Evolutionary conservation across 129 eudicot genomes (phyloP), one percentile per base, ranked within the genome.

Genomic region (Cynara cardunculus): DNA sequence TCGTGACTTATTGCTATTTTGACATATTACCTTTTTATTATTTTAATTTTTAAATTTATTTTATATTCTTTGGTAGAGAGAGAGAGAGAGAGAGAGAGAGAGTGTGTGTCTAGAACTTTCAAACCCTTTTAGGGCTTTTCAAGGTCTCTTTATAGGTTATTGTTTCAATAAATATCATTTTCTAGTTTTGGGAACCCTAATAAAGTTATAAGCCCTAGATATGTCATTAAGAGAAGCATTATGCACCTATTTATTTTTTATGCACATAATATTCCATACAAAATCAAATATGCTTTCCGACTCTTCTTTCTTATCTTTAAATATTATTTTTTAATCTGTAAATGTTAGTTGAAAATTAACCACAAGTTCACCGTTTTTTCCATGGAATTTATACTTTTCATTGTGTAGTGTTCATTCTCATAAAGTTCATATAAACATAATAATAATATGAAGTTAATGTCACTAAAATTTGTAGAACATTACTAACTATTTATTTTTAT

Each of bases 91-190:
- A n/a, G n/a, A n/a, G n/a, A n/a, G n/a, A n/a, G n/a, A n/a, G n/a
- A n/a, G n/a, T n/a, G n/a, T n/a, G 44, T 6, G 9, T 81, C 84
- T 74, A 65, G 75, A 81, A 81, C 61, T 65, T 81, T 74, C 84
- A 81, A 65, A 64, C 21, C 26, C 49, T 41, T 74, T 73, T 81
- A 73, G 74, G 59, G 80, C 68, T 74, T 74, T 81, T 73, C 84
- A 81, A 81, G 34, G 65, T 81, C 73, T 26, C 84, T 81, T 81
- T 81, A 73, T 81, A 62, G 84, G 79, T 81, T 73, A 73, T 44
- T 61, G 84, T 81, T 39, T 81, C 67, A 22, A 73, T 61, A 78
- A 71, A 28, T 75, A 75, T 46, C 25, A 24, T 71, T 49, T 68
- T 71, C n/a, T 81, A 74, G 32, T 73, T 65, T 21, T 21, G 30